These are phyloP conservation scores for Chondrostereum purpureum DNA, from an alignment of 1,284 basidiomycete genomes.

Conservation along the genomic window DNA sequence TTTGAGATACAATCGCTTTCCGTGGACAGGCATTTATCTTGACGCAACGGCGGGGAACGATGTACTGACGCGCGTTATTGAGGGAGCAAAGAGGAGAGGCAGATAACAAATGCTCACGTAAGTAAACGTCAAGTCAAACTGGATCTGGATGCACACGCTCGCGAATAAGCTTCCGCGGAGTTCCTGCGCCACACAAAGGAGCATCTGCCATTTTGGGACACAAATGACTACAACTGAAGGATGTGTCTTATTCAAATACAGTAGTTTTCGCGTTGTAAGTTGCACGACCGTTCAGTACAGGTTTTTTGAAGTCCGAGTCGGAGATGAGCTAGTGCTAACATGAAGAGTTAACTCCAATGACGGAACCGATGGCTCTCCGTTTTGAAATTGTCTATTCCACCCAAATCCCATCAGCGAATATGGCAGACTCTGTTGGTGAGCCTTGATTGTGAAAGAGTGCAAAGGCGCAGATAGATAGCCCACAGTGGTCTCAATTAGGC, in stretches of 20 bases:
- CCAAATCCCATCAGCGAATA: too few relatives aligned
- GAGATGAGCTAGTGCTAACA: too few relatives aligned
- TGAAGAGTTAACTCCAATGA: too few relatives aligned
- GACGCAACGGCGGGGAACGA: too few relatives aligned
- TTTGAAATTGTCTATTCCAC: too few relatives aligned
- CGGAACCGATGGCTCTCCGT: too few relatives aligned
- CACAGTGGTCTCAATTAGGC: too few relatives aligned
- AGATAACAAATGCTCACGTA: neutral
- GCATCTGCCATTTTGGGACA: neutral
- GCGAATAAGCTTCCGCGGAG: neutral
- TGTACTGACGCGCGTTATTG: neutral
- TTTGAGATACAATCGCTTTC: constrained; percentile 26
- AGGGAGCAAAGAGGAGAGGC: neutral
- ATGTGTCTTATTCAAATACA: neutral
- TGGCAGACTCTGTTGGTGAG: too few relatives aligned
- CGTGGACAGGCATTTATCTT: constrained; percentile 15
- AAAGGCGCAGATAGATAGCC: too few relatives aligned
- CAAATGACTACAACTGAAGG: neutral
- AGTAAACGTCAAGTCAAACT: neutral
- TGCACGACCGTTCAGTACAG: too few relatives aligned
- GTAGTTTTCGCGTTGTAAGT: constrained; percentile 1
- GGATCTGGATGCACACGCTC: neutral
- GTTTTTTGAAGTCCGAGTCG: too few relatives aligned
- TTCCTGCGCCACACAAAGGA: neutral
- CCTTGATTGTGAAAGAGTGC: too few relatives aligned